Percentiles rank a stretch among this genome's conserved stretches.
Conservation (phyloP, 2,329 filamentous ascomycete genomes). For the Colletotrichum noveboracense region DNA sequence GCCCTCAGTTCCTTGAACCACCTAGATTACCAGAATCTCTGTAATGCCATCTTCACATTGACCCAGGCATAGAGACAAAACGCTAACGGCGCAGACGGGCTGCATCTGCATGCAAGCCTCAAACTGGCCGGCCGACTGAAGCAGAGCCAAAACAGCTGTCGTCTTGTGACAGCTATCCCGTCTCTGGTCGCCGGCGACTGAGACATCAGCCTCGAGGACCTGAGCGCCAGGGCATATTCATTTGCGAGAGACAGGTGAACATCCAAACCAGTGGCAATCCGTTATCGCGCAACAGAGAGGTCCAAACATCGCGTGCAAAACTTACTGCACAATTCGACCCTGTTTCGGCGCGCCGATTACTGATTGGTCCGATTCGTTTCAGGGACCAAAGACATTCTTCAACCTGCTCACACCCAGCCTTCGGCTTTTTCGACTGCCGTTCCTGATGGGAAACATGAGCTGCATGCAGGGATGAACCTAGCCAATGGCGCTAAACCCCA, state of each 20-base stretch:
- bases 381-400: neutral
- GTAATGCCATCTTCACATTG: fast-evolving
- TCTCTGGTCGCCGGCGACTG: neutral
- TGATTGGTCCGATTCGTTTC: neutral
- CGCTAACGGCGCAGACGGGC: neutral
- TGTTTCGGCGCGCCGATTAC: neutral
- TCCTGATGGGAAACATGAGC: neutral
- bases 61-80: neutral
- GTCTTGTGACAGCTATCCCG: neutral
- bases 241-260: neutral
- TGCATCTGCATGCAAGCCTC: neutral
- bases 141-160: neutral
- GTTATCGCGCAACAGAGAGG: neutral
- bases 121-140: neutral
- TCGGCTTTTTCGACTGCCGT: neutral
- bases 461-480: neutral
- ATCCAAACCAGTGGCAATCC: neutral
- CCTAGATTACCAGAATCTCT: neutral
- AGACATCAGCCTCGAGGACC: neutral
- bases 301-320: neutral
- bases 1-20: neutral
- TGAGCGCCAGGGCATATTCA: neutral
- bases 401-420: neutral
- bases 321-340: neutral
- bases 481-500: neutral